Percentiles rank a stretch among this genome's conserved stretches.
Evolutionary conservation across 2,329 filamentous ascomycete genomes (phyloP).

Genomic region (Fusarium sp.): DNA sequence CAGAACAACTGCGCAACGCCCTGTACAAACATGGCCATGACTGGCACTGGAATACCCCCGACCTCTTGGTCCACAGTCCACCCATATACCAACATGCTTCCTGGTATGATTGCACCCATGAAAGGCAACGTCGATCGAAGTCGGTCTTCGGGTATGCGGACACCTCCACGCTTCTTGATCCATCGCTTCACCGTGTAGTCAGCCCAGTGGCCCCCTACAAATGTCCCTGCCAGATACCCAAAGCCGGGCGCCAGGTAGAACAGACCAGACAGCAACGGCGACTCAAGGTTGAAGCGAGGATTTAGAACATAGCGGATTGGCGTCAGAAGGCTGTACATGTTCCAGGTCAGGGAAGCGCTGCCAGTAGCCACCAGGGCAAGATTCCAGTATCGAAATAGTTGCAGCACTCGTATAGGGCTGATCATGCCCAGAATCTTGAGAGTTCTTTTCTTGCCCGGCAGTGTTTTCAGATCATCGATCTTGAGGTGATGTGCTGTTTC

Average conservation of each 20-base stretch:
- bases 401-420: constrained; percentile 74
- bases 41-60: constrained; percentile 70
- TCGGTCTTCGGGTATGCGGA: constrained; percentile 76
- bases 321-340: constrained; percentile 73
- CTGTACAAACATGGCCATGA: constrained; percentile 80
- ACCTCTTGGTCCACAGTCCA: constrained; percentile 64
- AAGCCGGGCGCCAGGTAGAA: constrained; percentile 81
- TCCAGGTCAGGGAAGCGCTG: constrained; percentile 76
- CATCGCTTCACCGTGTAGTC: constrained; percentile 75
- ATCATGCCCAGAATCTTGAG: constrained; percentile 71
- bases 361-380: constrained; percentile 70
- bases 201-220: constrained; percentile 78
- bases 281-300: constrained; percentile 76
- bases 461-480: constrained; percentile 70
- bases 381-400: constrained; percentile 77
- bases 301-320: constrained; percentile 80
- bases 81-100: constrained; percentile 73
- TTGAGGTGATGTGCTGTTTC: constrained; percentile 78
- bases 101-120: constrained; percentile 68
- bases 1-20: constrained; percentile 81
- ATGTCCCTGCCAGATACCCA: constrained; percentile 77
- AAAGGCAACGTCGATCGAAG: constrained; percentile 70
- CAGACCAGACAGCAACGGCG: constrained; percentile 75
- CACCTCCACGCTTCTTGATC: constrained; percentile 68
- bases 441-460: constrained; percentile 62